A percentile compares a stretch with the other conserved stretches of the same genome.
phyloP scores from a whole-genome alignment of 2,329 filamentous ascomycete genomes.

The Huntiella decipiens region DNA sequence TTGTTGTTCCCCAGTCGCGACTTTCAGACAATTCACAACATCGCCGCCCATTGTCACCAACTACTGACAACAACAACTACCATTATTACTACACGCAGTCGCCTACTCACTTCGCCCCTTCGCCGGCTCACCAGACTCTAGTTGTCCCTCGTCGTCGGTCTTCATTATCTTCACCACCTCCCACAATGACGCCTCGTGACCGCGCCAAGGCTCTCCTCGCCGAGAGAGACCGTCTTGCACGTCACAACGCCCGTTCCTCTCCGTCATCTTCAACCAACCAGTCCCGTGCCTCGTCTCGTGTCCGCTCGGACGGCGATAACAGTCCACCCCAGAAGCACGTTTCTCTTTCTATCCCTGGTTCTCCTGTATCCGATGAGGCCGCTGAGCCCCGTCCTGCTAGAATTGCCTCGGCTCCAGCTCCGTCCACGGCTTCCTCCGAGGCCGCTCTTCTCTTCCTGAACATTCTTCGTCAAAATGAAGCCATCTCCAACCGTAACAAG shows the following conservation, averaged over 20 bases:
- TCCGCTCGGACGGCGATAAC: not conserved
- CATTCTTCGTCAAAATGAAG: not conserved
- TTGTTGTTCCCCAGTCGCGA: too few relatives aligned
- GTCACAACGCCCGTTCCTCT: not conserved
- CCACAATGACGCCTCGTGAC: not conserved
- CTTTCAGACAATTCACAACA: too few relatives aligned
- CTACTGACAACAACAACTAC: too few relatives aligned
- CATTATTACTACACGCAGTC: too few relatives aligned
- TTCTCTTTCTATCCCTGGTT: too few relatives aligned
- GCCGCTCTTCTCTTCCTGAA: not conserved
- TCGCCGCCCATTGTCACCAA: too few relatives aligned
- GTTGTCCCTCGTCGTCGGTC: not conserved
- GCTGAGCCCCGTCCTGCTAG: too few relatives aligned
- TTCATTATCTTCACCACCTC: not conserved
- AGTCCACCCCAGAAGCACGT: not conserved
- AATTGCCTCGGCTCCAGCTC: not conserved
- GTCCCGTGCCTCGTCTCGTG: not conserved
- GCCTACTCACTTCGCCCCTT: too few relatives aligned
- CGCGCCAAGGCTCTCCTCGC: not conserved
- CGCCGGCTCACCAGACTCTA: not conserved
- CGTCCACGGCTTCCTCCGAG: not conserved
- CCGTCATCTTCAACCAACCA: not conserved
- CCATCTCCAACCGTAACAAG: not conserved
- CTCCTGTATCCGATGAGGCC: too few relatives aligned
- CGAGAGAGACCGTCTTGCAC: not conserved